phyloP scores from a whole-genome alignment of 768 basidiomycete species.

The Sarcomyxa edulis region DNA sequence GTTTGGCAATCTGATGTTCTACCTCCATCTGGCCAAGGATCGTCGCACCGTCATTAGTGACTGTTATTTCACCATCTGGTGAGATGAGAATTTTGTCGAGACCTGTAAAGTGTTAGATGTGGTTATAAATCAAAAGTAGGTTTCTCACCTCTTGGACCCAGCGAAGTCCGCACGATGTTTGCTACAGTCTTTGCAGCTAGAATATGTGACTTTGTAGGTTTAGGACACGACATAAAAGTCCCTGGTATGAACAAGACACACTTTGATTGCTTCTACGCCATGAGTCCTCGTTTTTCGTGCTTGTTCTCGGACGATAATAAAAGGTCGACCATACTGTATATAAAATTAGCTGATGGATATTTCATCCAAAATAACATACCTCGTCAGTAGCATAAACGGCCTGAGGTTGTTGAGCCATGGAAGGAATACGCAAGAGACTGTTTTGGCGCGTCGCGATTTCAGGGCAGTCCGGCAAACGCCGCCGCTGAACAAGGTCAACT shows the following conservation, averaged over 20 bases:
- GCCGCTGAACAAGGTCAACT: too few relatives aligned
- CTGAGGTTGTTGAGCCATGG: constrained; percentile 42
- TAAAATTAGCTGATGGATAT: constrained; percentile 9
- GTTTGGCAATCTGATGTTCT: constrained; percentile 97
- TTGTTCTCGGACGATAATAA: constrained; percentile 95
- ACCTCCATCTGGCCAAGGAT: constrained; percentile 99
- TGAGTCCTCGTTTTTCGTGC: constrained; percentile 87
- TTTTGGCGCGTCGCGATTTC: constrained; percentile 29
- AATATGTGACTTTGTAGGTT: constrained; percentile 78
- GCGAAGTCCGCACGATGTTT: constrained; percentile 90
- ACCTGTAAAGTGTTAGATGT: constrained; percentile 38
- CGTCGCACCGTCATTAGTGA: constrained; percentile 98
- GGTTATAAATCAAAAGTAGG: constrained; percentile 8
- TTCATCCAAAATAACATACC: constrained; percentile 29
- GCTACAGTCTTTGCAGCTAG: constrained; percentile 91
- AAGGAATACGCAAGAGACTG: too few relatives aligned
- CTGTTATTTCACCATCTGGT: constrained; percentile 97
- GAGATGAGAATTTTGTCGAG: constrained; percentile 94
- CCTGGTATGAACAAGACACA: constrained; percentile 24
- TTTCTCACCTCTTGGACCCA: constrained; percentile 83
- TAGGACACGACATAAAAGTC: too few relatives aligned
- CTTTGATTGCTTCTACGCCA: constrained; percentile 95
- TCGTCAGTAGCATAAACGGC: constrained; percentile 87
- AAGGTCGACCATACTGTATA: constrained; percentile 85
- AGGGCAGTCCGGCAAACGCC: too few relatives aligned